These are phyloP conservation scores for Yarrowia sp. DNA, from an alignment of 805 yeast species.

Conservation along the genomic window DNA sequence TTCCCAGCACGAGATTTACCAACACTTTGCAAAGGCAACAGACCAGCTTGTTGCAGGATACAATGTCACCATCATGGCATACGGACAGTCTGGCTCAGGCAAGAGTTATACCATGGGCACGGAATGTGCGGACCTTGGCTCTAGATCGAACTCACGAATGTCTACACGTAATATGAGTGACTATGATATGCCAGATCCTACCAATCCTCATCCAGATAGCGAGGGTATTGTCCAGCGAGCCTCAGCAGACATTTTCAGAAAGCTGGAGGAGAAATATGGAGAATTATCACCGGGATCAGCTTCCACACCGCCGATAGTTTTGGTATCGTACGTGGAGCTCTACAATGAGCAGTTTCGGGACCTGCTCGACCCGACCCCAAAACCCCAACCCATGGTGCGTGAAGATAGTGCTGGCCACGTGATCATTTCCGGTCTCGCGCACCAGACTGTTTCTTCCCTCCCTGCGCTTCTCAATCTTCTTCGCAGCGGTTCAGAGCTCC, in stretches of 20 bases:
- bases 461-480: slow-evolving; percentile 47
- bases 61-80: slow-evolving; percentile 34
- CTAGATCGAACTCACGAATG: background rate
- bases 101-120: slow-evolving; percentile 45
- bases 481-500: slow-evolving; percentile 46
- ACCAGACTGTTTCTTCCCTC: slow-evolving; percentile 43
- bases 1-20: slow-evolving; percentile 29
- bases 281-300: too few species aligned
- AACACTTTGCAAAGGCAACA: slow-evolving; percentile 24
- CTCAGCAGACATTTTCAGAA: slow-evolving; percentile 26
- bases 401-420: slow-evolving; percentile 57
- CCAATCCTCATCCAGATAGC: slow-evolving; percentile 2
- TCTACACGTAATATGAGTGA: background rate
- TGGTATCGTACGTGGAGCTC: slow-evolving; percentile 57
- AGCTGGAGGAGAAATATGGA: slow-evolving; percentile 1
- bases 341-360: slow-evolving; percentile 59
- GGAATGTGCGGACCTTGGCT: background rate
- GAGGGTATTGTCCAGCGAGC: slow-evolving; percentile 61
- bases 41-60: slow-evolving; percentile 30
- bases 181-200: background rate
- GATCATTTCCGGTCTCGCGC: slow-evolving; percentile 56
- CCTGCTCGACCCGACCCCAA: slow-evolving; percentile 36
- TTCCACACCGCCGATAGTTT: background rate
- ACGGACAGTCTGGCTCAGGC: slow-evolving; percentile 41
- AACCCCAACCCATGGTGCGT: slow-evolving; percentile 42